Evolutionary conservation across 768 basidiomycete genomes (phyloP).

Genomic region (Tulasnella calospora): DNA sequence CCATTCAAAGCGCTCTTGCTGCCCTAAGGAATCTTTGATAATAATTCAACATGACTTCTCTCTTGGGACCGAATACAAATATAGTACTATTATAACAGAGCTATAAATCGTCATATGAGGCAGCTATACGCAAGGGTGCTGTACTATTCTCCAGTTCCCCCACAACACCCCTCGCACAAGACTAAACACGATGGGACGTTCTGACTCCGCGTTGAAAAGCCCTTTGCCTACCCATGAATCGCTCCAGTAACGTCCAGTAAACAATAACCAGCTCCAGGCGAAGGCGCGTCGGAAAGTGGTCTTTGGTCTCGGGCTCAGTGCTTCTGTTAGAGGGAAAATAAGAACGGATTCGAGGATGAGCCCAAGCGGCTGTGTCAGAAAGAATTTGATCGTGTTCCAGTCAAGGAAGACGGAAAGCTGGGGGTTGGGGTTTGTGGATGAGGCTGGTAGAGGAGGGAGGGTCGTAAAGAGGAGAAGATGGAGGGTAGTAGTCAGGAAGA

Average conservation of each 20-base stretch:
- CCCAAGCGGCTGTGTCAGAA: conserved; percentile 25
- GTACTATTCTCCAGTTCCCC: conserved; percentile 15
- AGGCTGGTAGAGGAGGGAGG: neutral
- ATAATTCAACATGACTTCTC: neutral
- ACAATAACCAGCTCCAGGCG: conserved; percentile 24
- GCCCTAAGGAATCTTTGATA: conserved; percentile 12
- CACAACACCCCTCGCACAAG: conserved; percentile 20
- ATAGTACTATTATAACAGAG: neutral
- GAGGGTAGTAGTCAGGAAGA: conserved; percentile 15
- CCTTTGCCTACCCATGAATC: conserved; percentile 24
- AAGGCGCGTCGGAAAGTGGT: neutral
- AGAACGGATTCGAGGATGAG: conserved; percentile 15
- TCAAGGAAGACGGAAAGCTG: conserved; percentile 9
- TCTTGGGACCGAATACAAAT: neutral
- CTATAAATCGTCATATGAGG: neutral
- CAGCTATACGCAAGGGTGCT: neutral
- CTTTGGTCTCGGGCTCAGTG: neutral
- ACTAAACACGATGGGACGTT: conserved; percentile 13
- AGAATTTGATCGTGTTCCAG: conserved; percentile 21
- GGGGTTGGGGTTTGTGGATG: neutral
- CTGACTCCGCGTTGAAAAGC: conserved; percentile 4
- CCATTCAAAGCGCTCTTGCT: conserved; percentile 12
- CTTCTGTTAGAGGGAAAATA: conserved; percentile 8
- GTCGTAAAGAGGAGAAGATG: conserved; percentile 21
- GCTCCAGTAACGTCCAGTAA: conserved; percentile 22